Evolutionary conservation across 192 early-diverging fungal species (phyloP).

Genomic region (Jimgerdemannia flammicorona): DNA sequence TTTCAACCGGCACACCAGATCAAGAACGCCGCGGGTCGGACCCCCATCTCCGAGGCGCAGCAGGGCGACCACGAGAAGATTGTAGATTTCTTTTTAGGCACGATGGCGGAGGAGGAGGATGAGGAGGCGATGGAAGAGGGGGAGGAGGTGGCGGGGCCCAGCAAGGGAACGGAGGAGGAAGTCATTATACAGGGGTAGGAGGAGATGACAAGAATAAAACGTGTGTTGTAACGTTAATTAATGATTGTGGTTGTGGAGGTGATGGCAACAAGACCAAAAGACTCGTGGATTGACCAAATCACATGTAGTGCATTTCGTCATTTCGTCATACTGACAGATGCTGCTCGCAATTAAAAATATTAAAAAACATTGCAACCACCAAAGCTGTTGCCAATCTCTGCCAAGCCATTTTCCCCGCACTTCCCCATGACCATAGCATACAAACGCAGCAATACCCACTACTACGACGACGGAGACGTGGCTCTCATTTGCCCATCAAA

Average conservation of each 20-base stretch:
- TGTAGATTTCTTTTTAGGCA: constrained; percentile 46
- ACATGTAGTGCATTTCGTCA: background rate
- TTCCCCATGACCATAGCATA: no score
- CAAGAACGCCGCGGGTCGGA: constrained; percentile 41
- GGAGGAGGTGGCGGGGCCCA: constrained; percentile 20
- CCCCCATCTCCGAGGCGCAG: constrained; percentile 49
- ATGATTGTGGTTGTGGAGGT: no score
- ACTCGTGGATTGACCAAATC: no score
- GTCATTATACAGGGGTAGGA: constrained; percentile 15
- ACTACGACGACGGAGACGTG: no score
- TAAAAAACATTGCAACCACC: no score
- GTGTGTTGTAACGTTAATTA: background rate
- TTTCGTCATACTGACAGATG: background rate
- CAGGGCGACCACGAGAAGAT: constrained; percentile 42
- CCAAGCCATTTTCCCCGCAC: no score
- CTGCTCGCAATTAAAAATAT: background rate
- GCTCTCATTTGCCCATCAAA: no score
- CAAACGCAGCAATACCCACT: no score
- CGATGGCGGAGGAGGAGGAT: constrained; percentile 44
- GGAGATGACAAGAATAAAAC: constrained; percentile 13
- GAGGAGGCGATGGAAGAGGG: constrained; percentile 32
- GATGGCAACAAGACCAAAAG: no score
- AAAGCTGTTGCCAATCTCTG: no score
- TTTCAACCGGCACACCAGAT: constrained; percentile 18
- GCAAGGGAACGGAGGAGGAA: constrained; percentile 6